Conservation (phyloP, 179 eudicot species). For the Amaranthus tricolor region DNA sequence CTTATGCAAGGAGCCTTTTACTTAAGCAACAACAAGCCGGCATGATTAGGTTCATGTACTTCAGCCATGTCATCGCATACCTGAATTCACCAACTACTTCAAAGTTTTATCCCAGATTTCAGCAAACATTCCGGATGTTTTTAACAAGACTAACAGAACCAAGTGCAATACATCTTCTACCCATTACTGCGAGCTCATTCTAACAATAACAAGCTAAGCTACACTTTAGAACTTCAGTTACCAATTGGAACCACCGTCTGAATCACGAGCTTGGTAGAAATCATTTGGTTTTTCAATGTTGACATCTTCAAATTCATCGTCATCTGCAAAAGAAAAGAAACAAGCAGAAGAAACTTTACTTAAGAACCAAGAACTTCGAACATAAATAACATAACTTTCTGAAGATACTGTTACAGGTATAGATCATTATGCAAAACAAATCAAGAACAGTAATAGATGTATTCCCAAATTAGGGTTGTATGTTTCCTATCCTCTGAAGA, state of each 20-base stretch:
- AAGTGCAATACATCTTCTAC: slow-evolving; percentile 23
- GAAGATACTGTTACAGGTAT: background rate
- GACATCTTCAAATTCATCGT: slow-evolving; percentile 85
- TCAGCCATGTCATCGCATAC: slow-evolving; percentile 6
- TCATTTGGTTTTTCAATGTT: slow-evolving; percentile 70
- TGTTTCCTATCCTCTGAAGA: background rate
- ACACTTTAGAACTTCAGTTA: background rate
- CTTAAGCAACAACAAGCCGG: background rate
- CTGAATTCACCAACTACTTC: slow-evolving; percentile 13
- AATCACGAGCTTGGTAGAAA: slow-evolving; percentile 62
- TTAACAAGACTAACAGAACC: background rate
- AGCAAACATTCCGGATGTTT: slow-evolving; percentile 11
- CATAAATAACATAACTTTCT: background rate
- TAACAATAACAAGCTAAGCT: background rate
- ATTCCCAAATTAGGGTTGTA: background rate
- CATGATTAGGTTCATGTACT: slow-evolving; percentile 1
- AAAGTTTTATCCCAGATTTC: background rate
- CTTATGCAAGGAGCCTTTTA: background rate
- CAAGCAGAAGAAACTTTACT: background rate
- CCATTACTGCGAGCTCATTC: slow-evolving; percentile 37
- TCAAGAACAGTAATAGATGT: background rate
- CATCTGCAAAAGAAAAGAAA: slow-evolving; percentile 50
- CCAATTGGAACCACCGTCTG: slow-evolving; percentile 50
- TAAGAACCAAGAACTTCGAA: background rate
- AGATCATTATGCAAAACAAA: background rate